A percentile compares a stretch with the other conserved stretches of the same genome.
phyloP scores from a whole-genome alignment of 1,139 yeast species.

The Kodamaea sp. region DNA sequence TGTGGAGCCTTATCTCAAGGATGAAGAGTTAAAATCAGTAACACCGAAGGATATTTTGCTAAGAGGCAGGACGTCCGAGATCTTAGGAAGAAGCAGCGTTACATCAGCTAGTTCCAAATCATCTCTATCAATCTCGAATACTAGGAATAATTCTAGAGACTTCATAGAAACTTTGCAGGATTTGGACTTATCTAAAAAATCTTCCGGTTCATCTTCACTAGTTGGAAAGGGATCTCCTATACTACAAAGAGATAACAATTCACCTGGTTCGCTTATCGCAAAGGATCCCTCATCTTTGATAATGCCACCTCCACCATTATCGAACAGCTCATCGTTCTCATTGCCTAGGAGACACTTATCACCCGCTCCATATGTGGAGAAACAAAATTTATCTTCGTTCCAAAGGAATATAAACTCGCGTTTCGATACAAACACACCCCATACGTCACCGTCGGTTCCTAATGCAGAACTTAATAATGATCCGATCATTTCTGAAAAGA shows the following conservation, averaged over 20 bases:
- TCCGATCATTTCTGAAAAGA: conserved; percentile 14
- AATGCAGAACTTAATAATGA: conserved; percentile 14
- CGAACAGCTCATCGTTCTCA: conserved; percentile 37
- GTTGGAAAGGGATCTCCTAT: no score
- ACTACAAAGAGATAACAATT: not conserved
- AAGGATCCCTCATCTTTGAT: conserved; percentile 14
- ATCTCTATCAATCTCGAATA: conserved; percentile 19
- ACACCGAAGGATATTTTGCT: conserved; percentile 45
- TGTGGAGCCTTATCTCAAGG: conserved; percentile 40
- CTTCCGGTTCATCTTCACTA: conserved; percentile 9
- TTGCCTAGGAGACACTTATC: conserved; percentile 59
- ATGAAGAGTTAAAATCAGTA: conserved; percentile 29
- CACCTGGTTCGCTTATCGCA: conserved; percentile 13
- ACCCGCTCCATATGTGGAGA: conserved; percentile 51
- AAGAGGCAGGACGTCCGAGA: conserved; percentile 26
- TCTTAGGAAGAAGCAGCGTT: conserved; percentile 14
- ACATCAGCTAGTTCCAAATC: conserved; percentile 20
- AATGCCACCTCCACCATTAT: conserved; percentile 11
- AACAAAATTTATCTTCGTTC: conserved; percentile 54
- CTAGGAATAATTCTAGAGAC: conserved; percentile 24
- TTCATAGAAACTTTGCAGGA: conserved; percentile 31
- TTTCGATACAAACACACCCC: conserved; percentile 37
- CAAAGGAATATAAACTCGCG: conserved; percentile 47
- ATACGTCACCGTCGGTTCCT: conserved; percentile 41
- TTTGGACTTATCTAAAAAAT: conserved; percentile 21